These are phyloP conservation scores for Cyclaneusma minus DNA, from an alignment of 2,329 filamentous ascomycete species.

Conservation along the genomic window DNA sequence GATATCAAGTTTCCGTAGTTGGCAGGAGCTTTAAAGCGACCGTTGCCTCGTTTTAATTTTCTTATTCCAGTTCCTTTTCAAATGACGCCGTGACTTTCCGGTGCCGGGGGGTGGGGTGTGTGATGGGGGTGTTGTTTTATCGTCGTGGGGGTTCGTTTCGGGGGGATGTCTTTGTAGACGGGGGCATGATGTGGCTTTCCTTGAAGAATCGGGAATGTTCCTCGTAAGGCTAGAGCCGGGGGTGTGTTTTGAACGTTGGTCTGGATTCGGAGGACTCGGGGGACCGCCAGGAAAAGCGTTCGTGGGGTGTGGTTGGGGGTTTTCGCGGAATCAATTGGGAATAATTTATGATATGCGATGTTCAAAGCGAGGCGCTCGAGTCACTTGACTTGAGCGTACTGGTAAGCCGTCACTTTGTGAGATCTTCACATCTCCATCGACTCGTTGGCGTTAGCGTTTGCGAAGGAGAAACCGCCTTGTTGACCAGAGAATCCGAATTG, in stretches of 20 bases:
- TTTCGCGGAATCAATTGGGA: slow-evolving; percentile 6
- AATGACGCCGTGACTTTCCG: slow-evolving; percentile 11
- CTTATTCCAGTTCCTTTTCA: slow-evolving; percentile 2
- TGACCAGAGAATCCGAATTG: slow-evolving; percentile 67
- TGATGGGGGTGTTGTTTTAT: slow-evolving; percentile 10
- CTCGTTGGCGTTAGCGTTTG: slow-evolving; percentile 51
- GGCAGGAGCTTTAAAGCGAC: slow-evolving; percentile 20
- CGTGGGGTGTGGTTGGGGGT: slow-evolving; percentile 6
- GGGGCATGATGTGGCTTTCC: slow-evolving; percentile 7
- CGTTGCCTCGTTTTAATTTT: slow-evolving; percentile 8
- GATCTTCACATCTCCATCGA: slow-evolving; percentile 58
- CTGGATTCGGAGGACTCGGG: too few species aligned
- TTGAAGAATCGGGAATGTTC: slow-evolving; percentile 13
- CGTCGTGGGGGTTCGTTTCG: neutral
- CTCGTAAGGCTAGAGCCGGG: slow-evolving; percentile 5
- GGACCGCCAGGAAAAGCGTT: too few species aligned
- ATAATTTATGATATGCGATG: slow-evolving; percentile 5
- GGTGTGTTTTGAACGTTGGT: slow-evolving; percentile 14
- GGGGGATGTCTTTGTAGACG: slow-evolving; percentile 2
- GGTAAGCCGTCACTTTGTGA: neutral
- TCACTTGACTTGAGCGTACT: slow-evolving; percentile 1
- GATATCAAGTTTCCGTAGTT: too few species aligned
- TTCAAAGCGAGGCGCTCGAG: slow-evolving; percentile 2
- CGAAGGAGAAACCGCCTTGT: slow-evolving; percentile 86
- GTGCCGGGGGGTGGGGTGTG: slow-evolving; percentile 11